Evolutionary conservation across 2,329 filamentous ascomycete species (phyloP), one percentile per base, ranked within the genome.

Genomic region (Cordyceps cateniannulata): DNA sequence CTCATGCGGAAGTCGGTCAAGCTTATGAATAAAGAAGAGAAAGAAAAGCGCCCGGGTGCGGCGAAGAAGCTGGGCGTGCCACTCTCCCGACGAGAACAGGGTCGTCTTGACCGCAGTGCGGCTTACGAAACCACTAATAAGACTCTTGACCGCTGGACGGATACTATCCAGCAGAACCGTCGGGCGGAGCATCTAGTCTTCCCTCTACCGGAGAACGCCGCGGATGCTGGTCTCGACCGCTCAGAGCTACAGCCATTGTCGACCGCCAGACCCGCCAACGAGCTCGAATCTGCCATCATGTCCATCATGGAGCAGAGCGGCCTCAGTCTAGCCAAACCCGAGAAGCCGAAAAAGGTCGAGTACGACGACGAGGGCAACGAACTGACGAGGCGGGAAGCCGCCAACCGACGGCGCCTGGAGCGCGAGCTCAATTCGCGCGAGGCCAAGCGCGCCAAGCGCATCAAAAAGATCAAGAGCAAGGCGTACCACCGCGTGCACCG

Each of bases 391-490:
- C 88, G 86, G 69, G 88, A 87, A 52, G 81, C 90, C 25, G 82
- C 87, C 60, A 85, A 87, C 52, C 86, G 93, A 69, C 82, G 93
- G 61, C 87, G 95, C 14, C 87, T 86, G 72, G 86, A 90, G 64
- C 83, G 95, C 66, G 93, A 98, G 68, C 77, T 96, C 8, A 82
- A 93, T 65, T 96, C 96, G 68, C 84, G 93, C 12, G 93, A 98
- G 75, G 89, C 96, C 69, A 87, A 92, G 48, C 88, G 92, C 61
- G 85, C 92, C 8, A 96, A 93, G 76, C 88, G 95, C 25, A 91
- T 99, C 76, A 96, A 97, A 78, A 98, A 98, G 79, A 99, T 99
- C 77, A 99, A 99, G 81, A 96, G 90, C 72, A 99, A 97, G 74
- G 85, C 92, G 0, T 99, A 96, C 72, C 90, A 93, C 60, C 88